These are phyloP conservation scores for Hebeloma cylindrosporum DNA, from an alignment of 768 basidiomycete species.

Conservation along the genomic window DNA sequence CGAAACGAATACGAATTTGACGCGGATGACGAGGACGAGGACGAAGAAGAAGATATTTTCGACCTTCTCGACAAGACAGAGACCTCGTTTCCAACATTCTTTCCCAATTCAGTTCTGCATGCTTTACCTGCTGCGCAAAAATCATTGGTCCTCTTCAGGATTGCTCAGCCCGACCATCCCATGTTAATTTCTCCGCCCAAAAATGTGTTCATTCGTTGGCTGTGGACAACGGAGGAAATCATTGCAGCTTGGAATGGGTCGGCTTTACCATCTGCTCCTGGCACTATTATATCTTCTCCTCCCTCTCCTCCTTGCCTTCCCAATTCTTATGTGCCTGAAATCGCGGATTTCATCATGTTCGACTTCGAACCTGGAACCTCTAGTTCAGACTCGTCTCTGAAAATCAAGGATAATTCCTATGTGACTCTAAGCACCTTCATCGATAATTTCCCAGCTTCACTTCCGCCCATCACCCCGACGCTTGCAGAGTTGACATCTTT, in stretches of 20 bases:
- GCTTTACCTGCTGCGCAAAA: constrained; percentile 65
- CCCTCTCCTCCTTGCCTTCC: constrained; percentile 1
- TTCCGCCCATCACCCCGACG: constrained; percentile 67
- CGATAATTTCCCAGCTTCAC: constrained; percentile 50
- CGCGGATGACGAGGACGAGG: constrained; percentile 38
- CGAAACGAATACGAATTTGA: constrained; percentile 33
- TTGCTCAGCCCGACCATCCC: constrained; percentile 64
- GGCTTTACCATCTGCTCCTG: constrained; percentile 3
- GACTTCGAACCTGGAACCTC: constrained; percentile 64
- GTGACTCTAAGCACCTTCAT: constrained; percentile 49
- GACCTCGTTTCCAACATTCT: constrained; percentile 61
- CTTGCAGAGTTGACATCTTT: constrained; percentile 61
- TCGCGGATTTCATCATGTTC: constrained; percentile 54
- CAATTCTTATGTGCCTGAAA: constrained; percentile 31
- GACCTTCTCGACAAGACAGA: constrained; percentile 37
- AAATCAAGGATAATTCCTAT: constrained; percentile 26
- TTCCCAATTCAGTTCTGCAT: constrained; percentile 49
- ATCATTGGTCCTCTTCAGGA: constrained; percentile 63
- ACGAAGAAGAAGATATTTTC: constrained; percentile 40
- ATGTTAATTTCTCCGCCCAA: constrained; percentile 39
- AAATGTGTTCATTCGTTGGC: constrained; percentile 47
- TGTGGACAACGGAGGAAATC: constrained; percentile 62
- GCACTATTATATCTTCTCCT: neutral
- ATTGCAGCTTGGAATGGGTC: constrained; percentile 43
- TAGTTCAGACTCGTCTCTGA: constrained; percentile 25